Evolutionary conservation across 768 basidiomycete species (phyloP), one percentile per base, ranked within the genome.

Genomic region (Xerocomellus dryophilus): DNA sequence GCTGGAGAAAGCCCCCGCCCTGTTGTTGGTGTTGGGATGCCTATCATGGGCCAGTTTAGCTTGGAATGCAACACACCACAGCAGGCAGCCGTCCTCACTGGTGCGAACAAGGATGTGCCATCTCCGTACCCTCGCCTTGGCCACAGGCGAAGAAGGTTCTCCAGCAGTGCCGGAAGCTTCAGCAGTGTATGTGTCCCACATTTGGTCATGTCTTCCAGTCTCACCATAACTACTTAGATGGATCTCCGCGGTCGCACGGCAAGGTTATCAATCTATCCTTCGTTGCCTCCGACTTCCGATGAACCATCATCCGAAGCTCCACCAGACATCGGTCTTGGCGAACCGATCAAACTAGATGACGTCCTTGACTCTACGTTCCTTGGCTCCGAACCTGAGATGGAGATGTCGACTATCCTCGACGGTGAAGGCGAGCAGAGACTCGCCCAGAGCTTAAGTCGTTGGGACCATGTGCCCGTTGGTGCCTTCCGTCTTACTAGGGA

Each of bases 321-420:
- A 17, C 68, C 75, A 4, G 73, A 76, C 14, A 66, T 71, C 23
- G 65, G 68, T 25, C 73, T 78, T 23, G 71, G 81, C 14, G 80
- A 84, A 54, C 74, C 81, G 11, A 77, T 82, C 34, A 73, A 72
- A 56, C 77, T 92, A 20, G 82, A 88, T 61, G 90, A 92, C 60
- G 88, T 92, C 17, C 75, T 92, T 34, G 87, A 92, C 52, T 77
- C 84, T 1, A 84, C 89, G 0, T 82, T 87, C 69, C 73, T 90
- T 18, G 84, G 83, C 60, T 76, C 79, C 0, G 85, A 85, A 46
- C 77, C 73, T 17, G 76, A 78, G 46, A 52, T 54, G 15, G 67
- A 62, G 45, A 53, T 60, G 53, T 66, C 64, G 36, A 59, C 66
- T 17, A 66, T 67, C 14, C 62, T 65, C 39, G 71, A 72, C 25